Percentiles rank a stretch among this genome's conserved stretches.
Evolutionary conservation across 2,329 filamentous ascomycete genomes (phyloP).

Genomic region (Talaromyces sp.): DNA sequence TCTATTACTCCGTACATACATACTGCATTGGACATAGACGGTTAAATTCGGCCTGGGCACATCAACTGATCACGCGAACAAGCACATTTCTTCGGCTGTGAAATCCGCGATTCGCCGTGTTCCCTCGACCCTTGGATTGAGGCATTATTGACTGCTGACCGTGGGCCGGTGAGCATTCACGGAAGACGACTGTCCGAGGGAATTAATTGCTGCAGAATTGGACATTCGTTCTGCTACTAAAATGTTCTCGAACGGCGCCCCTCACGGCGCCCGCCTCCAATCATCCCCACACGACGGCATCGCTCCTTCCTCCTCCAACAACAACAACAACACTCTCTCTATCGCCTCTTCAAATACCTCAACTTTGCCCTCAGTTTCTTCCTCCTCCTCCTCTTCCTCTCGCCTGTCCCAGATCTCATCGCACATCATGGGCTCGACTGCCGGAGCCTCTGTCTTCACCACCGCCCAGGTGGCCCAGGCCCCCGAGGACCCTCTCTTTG

Average conservation of each 20-base stretch:
- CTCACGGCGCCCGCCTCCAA: not conserved
- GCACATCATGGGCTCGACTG: constrained; percentile 63
- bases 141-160: too few relatives aligned
- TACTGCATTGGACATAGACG: not conserved
- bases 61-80: not conserved
- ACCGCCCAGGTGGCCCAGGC: constrained; percentile 77
- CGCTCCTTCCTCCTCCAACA: not conserved
- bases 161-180: too few relatives aligned
- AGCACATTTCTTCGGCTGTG: too few relatives aligned
- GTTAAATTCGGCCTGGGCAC: not conserved
- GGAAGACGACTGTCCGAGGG: not conserved
- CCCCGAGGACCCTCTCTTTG: constrained; percentile 92
- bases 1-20: too few relatives aligned
- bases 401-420: constrained; percentile 31
- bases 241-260: constrained; percentile 12
- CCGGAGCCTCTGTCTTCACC: constrained; percentile 63
- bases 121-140: too few relatives aligned
- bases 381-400: not conserved
- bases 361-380: not conserved
- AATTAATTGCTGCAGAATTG: not conserved
- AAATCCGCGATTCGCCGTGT: not conserved
- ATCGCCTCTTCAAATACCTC: not conserved
- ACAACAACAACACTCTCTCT: not conserved
- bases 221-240: too few relatives aligned
- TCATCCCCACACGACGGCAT: not conserved